phyloP scores from a whole-genome alignment of 257 asterid species.

The Gentiana straminea region DNA sequence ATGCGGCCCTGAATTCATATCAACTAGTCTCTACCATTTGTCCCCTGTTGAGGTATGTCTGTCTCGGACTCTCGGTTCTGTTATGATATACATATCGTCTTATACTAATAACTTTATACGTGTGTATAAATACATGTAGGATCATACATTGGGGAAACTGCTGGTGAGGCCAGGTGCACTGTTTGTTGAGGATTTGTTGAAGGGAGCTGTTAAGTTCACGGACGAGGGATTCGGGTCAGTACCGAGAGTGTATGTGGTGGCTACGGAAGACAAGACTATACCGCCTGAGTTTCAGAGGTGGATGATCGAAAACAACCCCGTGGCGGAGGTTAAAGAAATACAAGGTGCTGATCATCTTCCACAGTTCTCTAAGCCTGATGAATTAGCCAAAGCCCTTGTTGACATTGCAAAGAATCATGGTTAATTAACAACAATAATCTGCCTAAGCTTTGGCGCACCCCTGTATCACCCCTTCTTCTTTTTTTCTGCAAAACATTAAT shows the following conservation, averaged over 20 bases:
- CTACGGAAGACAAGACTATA: conserved; percentile 38
- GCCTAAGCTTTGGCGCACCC: no score
- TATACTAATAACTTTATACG: no score
- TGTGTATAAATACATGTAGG: conserved; percentile 14
- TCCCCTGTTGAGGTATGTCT: conserved; percentile 34
- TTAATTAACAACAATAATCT: not conserved
- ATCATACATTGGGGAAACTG: conserved; percentile 35
- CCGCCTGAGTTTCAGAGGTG: conserved; percentile 39
- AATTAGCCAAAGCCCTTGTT: conserved; percentile 23
- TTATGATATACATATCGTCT: no score
- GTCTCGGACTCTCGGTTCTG: not conserved
- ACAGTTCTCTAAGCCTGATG: conserved; percentile 48
- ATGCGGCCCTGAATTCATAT: conserved; percentile 47
- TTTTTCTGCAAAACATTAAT: no score
- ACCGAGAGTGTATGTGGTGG: conserved; percentile 35
- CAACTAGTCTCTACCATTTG: conserved; percentile 38
- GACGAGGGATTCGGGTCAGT: conserved; percentile 44
- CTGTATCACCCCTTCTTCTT: no score
- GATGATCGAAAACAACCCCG: conserved; percentile 46
- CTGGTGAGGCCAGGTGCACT: conserved; percentile 47
- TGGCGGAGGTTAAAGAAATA: conserved; percentile 49
- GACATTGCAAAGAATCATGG: conserved; percentile 34
- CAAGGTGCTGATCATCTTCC: conserved; percentile 60
- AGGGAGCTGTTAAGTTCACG: conserved; percentile 25
- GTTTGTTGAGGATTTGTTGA: conserved; percentile 40